These are phyloP conservation scores for Saturnispora saitoi DNA, from an alignment of 805 yeast species.

Conservation along the genomic window DNA sequence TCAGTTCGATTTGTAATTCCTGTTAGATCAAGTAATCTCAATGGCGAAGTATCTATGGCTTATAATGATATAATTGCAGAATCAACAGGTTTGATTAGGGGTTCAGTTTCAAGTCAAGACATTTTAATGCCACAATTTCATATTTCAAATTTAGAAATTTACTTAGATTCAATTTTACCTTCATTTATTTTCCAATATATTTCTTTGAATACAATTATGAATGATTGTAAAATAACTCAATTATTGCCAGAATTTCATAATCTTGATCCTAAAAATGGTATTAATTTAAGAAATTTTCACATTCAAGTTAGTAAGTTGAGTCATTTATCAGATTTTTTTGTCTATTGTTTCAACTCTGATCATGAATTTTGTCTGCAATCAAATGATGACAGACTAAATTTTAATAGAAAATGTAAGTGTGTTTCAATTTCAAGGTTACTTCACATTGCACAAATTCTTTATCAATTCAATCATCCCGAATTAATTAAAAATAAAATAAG, in stretches of 20 bases:
- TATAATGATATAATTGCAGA: conserved; percentile 27
- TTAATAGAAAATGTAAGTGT: conserved; percentile 29
- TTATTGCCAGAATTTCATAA: conserved; percentile 46
- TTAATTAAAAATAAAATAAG: conserved; percentile 5
- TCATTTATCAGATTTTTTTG: conserved; percentile 60
- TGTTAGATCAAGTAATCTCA: conserved; percentile 24
- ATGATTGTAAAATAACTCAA: conserved; percentile 36
- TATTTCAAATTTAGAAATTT: conserved; percentile 22
- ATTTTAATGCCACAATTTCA: conserved; percentile 38
- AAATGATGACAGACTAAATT: conserved; percentile 10
- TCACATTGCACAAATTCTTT: conserved; percentile 35
- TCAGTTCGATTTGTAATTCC: conserved; percentile 22
- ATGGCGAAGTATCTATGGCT: conserved; percentile 23
- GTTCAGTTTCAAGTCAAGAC: conserved; percentile 47
- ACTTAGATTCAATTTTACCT: conserved; percentile 24
- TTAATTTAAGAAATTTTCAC: conserved; percentile 75
- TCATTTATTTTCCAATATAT: conserved; percentile 15
- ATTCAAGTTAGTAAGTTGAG: conserved; percentile 79
- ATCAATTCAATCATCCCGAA: conserved; percentile 21
- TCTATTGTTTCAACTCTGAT: conserved; percentile 52
- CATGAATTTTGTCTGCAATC: conserved; percentile 22
- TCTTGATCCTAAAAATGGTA: conserved; percentile 63
- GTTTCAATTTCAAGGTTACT: conserved; percentile 33
- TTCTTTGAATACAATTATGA: conserved; percentile 26
- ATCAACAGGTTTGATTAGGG: conserved; percentile 41